Evolutionary conservation across 2,329 filamentous ascomycete species (phyloP).

Genomic region (Cordyceps javanica): DNA sequence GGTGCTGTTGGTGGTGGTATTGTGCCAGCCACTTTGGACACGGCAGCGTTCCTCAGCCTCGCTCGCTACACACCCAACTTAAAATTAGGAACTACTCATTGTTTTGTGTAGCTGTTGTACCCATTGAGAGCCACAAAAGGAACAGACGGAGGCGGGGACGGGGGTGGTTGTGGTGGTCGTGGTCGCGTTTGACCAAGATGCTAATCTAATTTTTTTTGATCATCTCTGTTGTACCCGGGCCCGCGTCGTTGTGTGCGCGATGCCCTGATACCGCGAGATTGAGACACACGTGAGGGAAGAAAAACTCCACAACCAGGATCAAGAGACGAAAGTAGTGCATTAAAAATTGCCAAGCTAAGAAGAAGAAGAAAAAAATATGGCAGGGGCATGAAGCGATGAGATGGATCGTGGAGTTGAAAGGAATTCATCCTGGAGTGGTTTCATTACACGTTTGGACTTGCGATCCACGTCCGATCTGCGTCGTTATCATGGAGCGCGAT

Average conservation of each 20-base stretch:
- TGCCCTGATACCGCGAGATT: background rate
- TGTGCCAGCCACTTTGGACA: background rate
- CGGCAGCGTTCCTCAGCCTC: background rate
- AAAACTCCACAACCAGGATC: too few species aligned
- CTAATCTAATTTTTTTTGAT: background rate
- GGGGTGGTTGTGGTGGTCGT: too few species aligned
- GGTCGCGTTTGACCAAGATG: background rate
- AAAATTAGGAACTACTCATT: background rate
- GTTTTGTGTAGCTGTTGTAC: background rate
- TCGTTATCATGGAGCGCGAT: background rate
- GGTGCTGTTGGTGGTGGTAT: background rate
- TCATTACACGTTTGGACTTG: background rate
- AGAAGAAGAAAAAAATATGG: background rate
- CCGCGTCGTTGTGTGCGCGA: background rate
- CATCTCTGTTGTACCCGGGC: too few species aligned
- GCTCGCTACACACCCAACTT: background rate
- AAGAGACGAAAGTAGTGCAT: background rate
- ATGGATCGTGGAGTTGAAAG: background rate
- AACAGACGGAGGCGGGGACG: background rate
- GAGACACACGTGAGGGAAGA: too few species aligned
- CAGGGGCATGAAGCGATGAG: conserved; percentile 2
- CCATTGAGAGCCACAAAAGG: background rate
- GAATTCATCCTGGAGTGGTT: background rate
- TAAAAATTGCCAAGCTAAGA: too few species aligned
- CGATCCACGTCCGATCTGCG: conserved; percentile 7